Percentiles rank a stretch among this genome's conserved stretches.
phyloP scores from a whole-genome alignment of 495 filamentous ascomycete genomes.

The Penicillium manginii region DNA sequence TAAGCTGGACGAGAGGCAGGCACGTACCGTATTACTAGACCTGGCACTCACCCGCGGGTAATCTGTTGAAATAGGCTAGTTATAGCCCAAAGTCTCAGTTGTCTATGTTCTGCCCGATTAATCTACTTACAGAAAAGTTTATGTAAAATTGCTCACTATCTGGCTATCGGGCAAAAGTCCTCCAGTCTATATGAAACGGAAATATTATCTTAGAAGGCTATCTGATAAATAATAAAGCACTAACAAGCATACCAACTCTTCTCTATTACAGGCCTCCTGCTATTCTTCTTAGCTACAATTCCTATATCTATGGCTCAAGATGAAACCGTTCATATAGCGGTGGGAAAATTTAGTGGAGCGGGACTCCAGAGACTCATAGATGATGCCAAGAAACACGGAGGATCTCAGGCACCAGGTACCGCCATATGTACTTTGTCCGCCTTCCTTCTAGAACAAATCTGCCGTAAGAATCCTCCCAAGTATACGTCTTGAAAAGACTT shows the following conservation, averaged over 20 bases:
- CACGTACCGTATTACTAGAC: neutral
- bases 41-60: too few species aligned
- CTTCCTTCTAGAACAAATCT: neutral
- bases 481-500: neutral
- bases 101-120: too few species aligned
- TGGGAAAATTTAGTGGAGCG: neutral
- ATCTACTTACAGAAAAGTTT: neutral
- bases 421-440: neutral
- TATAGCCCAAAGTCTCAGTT: too few species aligned
- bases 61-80: too few species aligned
- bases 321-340: neutral
- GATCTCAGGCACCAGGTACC: neutral
- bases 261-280: too few species aligned
- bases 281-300: neutral
- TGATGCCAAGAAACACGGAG: neutral
- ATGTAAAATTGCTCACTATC: neutral
- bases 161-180: neutral
- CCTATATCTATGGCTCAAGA: neutral
- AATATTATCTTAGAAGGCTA: neutral
- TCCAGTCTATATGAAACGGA: neutral
- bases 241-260: neutral
- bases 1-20: neutral
- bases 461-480: neutral
- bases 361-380: neutral
- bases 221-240: neutral